These are phyloP conservation scores for Hypoxylon sp. DNA, from an alignment of 2,329 filamentous ascomycete genomes.

Conservation along the genomic window DNA sequence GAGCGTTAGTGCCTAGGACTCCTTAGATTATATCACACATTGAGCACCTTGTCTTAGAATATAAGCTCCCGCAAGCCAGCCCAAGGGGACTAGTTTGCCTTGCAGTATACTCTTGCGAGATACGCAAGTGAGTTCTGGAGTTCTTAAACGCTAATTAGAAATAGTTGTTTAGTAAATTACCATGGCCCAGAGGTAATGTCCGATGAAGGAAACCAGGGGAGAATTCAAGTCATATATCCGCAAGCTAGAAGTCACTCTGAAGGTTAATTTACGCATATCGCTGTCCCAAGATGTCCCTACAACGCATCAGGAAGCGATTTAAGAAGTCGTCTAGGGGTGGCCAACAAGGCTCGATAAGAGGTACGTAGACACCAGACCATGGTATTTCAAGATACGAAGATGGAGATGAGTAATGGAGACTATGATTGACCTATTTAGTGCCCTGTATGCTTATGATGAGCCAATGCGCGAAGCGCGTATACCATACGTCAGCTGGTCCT, in stretches of 20 bases:
- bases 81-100: not conserved
- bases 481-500: conserved; percentile 4
- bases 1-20: not conserved
- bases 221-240: not conserved
- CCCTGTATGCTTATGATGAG: conserved; percentile 5
- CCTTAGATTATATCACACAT: no score
- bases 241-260: not conserved
- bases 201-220: not conserved
- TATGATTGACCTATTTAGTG: conserved; percentile 24
- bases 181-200: not conserved
- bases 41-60: not conserved
- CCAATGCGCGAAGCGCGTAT: conserved; percentile 3
- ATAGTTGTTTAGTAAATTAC: not conserved
- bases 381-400: not conserved
- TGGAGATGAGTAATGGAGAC: conserved; percentile 3
- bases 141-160: not conserved
- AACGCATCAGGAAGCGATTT: not conserved
- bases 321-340: not conserved
- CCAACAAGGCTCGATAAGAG: not conserved
- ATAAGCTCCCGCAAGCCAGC: not conserved
- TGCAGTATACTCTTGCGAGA: not conserved
- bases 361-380: not conserved
- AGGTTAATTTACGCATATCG: not conserved
- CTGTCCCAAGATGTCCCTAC: not conserved
- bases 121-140: not conserved